Conservation (phyloP, 306 rosid genomes). For the Citrullus amarus region DNA sequence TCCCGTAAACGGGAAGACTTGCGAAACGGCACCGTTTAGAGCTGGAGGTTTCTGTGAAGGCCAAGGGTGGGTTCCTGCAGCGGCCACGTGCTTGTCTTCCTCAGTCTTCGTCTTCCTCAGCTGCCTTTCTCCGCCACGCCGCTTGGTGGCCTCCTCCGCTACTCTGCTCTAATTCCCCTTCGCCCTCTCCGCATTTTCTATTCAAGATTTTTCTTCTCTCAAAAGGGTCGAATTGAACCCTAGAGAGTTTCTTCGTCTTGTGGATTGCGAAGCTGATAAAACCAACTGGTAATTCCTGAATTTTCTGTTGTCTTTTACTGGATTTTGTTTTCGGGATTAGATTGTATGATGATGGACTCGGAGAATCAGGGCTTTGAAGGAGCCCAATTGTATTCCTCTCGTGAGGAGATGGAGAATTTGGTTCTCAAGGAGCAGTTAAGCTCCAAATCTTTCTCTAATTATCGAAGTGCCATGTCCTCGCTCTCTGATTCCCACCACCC, state of each 20-base stretch:
- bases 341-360: constrained; percentile 70
- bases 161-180: not conserved
- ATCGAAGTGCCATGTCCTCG: constrained; percentile 71
- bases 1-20: not conserved
- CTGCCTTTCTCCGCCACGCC: constrained; percentile 1
- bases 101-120: not conserved
- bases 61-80: not conserved
- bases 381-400: constrained; percentile 37
- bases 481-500: constrained; percentile 43
- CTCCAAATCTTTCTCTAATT: constrained; percentile 36
- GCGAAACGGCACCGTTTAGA: not conserved
- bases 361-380: constrained; percentile 41
- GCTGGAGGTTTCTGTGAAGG: not conserved
- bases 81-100: constrained; percentile 3
- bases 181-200: not conserved
- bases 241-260: not conserved
- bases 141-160: not conserved
- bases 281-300: not conserved
- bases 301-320: not conserved
- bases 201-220: not conserved
- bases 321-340: not conserved
- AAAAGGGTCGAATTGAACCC: not conserved
- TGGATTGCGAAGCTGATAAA: not conserved
- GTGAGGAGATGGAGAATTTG: constrained; percentile 48
- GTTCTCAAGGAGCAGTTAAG: constrained; percentile 37